phyloP scores from a whole-genome alignment of 345 rosid genomes.

The Hibiscus mutabilis region DNA sequence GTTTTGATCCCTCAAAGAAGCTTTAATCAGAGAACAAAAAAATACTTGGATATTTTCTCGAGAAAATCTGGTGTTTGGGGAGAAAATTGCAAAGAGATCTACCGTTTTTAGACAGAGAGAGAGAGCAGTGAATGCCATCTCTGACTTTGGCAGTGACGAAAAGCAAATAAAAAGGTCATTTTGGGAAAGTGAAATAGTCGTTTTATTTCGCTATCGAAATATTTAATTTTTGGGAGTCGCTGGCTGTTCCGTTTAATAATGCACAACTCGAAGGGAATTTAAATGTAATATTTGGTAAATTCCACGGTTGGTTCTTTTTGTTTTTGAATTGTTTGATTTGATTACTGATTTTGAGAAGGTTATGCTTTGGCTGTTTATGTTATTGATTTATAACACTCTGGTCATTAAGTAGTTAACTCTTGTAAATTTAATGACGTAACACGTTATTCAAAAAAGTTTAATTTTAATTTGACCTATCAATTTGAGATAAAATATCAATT shows the following conservation, averaged over 20 bases:
- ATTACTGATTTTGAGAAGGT: too few species aligned
- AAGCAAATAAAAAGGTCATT: background rate
- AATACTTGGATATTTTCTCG: background rate
- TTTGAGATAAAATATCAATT: too few species aligned
- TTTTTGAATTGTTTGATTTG: too few species aligned
- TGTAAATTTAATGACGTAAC: too few species aligned
- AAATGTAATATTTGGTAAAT: too few species aligned
- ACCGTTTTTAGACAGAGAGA: background rate
- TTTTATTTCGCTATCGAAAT: slow-evolving; percentile 1
- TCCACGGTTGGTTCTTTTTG: too few species aligned
- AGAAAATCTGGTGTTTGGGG: background rate
- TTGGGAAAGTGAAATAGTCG: background rate
- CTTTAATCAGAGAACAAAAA: background rate
- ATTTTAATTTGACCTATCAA: too few species aligned
- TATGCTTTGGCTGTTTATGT: too few species aligned
- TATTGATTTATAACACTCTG: too few species aligned
- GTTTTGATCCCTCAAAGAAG: slow-evolving; percentile 4
- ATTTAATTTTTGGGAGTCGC: background rate
- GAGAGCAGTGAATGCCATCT: slow-evolving; percentile 1
- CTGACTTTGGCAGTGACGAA: slow-evolving; percentile 20
- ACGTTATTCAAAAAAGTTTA: too few species aligned
- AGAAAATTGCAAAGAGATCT: background rate
- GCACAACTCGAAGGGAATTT: background rate
- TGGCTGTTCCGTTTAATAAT: slow-evolving; percentile 20
- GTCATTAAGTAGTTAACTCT: too few species aligned